Conservation (phyloP, 805 yeast genomes). For the Hanseniaspora lindneri region DNA sequence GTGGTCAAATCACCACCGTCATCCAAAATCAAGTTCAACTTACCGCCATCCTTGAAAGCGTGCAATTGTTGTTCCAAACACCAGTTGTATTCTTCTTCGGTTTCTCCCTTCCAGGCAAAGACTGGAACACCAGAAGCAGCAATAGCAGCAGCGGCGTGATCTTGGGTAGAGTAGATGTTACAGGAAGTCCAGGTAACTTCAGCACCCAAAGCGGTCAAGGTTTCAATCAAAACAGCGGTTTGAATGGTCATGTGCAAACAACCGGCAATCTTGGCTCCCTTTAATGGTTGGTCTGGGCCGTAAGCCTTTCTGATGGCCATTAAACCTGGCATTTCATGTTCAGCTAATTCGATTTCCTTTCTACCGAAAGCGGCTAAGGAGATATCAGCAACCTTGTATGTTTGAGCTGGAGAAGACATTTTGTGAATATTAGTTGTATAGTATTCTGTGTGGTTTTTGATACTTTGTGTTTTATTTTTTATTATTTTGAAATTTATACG, state of each 20-base stretch:
- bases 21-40: conserved; percentile 92
- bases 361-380: conserved; percentile 99
- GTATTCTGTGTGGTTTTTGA: not conserved
- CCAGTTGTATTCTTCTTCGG: conserved; percentile 99
- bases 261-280: conserved; percentile 98
- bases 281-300: conserved; percentile 85
- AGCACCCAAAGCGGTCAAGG: conserved; percentile 94
- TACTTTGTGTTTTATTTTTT: no score
- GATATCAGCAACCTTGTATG: conserved; percentile 94
- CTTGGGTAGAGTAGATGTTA: conserved; percentile 99
- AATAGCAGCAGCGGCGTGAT: conserved; percentile 99
- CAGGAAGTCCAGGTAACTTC: conserved; percentile 99
- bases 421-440: no score
- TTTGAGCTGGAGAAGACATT: conserved; percentile 53
- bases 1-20: conserved; percentile 99
- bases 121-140: conserved; percentile 99
- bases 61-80: conserved; percentile 98
- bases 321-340: conserved; percentile 98
- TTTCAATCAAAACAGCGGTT: conserved; percentile 97
- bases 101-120: conserved; percentile 99
- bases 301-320: conserved; percentile 93
- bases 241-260: conserved; percentile 99
- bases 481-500: no score
- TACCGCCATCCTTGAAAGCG: conserved; percentile 90
- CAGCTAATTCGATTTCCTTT: conserved; percentile 97